Conservation (phyloP, 2,329 filamentous ascomycete species). For the Aspergillus quadricinctus region DNA sequence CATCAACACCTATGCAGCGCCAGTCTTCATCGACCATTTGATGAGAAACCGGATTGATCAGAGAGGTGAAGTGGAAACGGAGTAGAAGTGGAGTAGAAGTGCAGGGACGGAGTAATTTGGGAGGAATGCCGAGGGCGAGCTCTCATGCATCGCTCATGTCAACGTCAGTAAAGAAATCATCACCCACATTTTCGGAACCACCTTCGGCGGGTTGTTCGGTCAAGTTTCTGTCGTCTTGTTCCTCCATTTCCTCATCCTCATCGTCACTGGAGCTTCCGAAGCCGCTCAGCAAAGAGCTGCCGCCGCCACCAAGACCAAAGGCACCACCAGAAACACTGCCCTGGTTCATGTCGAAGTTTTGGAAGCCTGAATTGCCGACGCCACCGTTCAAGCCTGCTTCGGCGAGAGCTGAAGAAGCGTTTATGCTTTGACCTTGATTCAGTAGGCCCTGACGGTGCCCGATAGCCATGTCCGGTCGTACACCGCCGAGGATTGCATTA, state of each 20-base stretch:
- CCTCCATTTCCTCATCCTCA: slow-evolving; percentile 88
- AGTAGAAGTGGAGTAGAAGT: slow-evolving; percentile 9
- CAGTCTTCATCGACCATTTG: slow-evolving; percentile 11
- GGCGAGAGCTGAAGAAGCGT: slow-evolving; percentile 64
- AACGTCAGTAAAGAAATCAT: slow-evolving; percentile 57
- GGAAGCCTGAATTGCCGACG: slow-evolving; percentile 44
- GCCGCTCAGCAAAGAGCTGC: slow-evolving; percentile 68
- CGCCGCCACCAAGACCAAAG: slow-evolving; percentile 67
- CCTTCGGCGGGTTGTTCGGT: slow-evolving; percentile 41
- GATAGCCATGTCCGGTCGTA: slow-evolving; percentile 84
- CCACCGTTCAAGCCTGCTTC: slow-evolving; percentile 76
- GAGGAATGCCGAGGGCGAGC: slow-evolving; percentile 12
- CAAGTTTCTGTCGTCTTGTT: slow-evolving; percentile 50
- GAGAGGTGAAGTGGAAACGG: neutral
- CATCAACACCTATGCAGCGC: slow-evolving; percentile 15
- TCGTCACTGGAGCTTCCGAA: slow-evolving; percentile 95
- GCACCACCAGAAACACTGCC: slow-evolving; percentile 64
- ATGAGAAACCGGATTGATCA: slow-evolving; percentile 7
- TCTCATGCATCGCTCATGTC: slow-evolving; percentile 55
- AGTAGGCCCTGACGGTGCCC: slow-evolving; percentile 68
- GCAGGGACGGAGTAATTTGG: slow-evolving; percentile 2
- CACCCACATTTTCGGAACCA: slow-evolving; percentile 63
- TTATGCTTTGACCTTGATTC: slow-evolving; percentile 55
- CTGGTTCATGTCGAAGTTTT: slow-evolving; percentile 64
- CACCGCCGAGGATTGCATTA: slow-evolving; percentile 95